phyloP scores from a whole-genome alignment of 1,284 basidiomycete genomes.

The Veloporphyrellus conicus region DNA sequence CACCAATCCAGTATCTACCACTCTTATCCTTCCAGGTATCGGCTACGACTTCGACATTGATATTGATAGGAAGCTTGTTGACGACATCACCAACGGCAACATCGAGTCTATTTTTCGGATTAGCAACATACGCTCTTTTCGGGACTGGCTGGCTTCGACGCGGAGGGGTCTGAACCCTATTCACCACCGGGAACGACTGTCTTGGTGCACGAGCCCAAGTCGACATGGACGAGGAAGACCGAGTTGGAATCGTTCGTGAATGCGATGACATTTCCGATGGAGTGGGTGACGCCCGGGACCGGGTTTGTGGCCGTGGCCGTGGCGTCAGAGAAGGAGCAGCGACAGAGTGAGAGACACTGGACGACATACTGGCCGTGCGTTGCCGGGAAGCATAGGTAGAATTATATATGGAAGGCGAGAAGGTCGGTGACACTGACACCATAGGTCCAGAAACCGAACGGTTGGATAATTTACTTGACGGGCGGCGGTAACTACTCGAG shows the following conservation, averaged over 20 bases:
- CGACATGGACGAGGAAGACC: slow-evolving; percentile 46
- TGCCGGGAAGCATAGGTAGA: slow-evolving; percentile 80
- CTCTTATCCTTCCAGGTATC: slow-evolving; percentile 86
- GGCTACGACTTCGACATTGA: slow-evolving; percentile 79
- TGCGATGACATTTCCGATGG: slow-evolving; percentile 49
- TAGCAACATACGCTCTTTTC: slow-evolving; percentile 73
- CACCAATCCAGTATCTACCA: slow-evolving; percentile 94
- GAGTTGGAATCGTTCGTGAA: slow-evolving; percentile 41
- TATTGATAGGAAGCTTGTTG: slow-evolving; percentile 81
- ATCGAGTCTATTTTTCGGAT: slow-evolving; percentile 86
- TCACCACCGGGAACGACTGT: slow-evolving; percentile 46
- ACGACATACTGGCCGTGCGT: slow-evolving; percentile 61
- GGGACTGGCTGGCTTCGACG: slow-evolving; percentile 36
- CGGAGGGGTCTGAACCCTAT: slow-evolving; percentile 44
- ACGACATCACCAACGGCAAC: slow-evolving; percentile 88
- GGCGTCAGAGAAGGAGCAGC: slow-evolving; percentile 35
- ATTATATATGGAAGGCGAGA: slow-evolving; percentile 44
- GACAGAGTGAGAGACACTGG: slow-evolving; percentile 36
- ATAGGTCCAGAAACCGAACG: slow-evolving; percentile 37
- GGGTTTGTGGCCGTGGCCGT: slow-evolving; percentile 42
- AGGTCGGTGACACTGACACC: slow-evolving; percentile 22
- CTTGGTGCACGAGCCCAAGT: slow-evolving; percentile 69
- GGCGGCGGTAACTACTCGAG: slow-evolving; percentile 37
- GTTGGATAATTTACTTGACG: slow-evolving; percentile 29
- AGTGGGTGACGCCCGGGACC: slow-evolving; percentile 53